Evolutionary conservation across 1,284 basidiomycete species (phyloP).

Genomic region (Coniophora puteana): DNA sequence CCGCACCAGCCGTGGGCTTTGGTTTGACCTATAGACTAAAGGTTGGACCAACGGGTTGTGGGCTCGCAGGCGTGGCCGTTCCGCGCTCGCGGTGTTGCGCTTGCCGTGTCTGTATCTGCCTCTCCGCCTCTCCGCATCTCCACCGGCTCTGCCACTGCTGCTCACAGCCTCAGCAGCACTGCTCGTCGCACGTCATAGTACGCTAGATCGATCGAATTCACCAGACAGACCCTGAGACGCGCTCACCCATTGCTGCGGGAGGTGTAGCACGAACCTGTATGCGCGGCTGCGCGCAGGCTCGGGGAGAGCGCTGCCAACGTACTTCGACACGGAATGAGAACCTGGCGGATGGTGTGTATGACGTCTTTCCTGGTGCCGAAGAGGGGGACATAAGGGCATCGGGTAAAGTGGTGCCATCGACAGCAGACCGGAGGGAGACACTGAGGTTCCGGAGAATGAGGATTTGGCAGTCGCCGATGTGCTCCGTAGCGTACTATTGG

Average conservation of each 20-base stretch:
- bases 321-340: slow-evolving; percentile 84
- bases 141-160: not conserved
- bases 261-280: slow-evolving; percentile 74
- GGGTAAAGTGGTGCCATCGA: slow-evolving; percentile 19
- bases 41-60: too few species aligned
- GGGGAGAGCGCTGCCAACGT: slow-evolving; percentile 81
- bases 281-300: slow-evolving; percentile 80
- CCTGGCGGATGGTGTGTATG: slow-evolving; percentile 82
- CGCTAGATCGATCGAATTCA: slow-evolving; percentile 18
- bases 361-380: slow-evolving; percentile 76
- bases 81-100: too few species aligned
- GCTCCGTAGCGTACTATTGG: slow-evolving; percentile 85
- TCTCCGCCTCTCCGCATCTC: too few species aligned
- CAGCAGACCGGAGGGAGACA: slow-evolving; percentile 51
- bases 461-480: slow-evolving; percentile 88
- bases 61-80: too few species aligned
- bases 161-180: too few species aligned
- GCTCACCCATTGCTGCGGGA: slow-evolving; percentile 78
- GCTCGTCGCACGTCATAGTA: slow-evolving; percentile 17
- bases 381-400: slow-evolving; percentile 41
- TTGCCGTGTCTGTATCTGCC: too few species aligned
- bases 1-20: slow-evolving; percentile 33
- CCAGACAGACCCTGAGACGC: slow-evolving; percentile 20
- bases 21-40: too few species aligned
- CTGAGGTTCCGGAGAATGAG: slow-evolving; percentile 81